Evolutionary conservation across 345 rosid genomes (phyloP), one percentile per base, ranked within the genome.

Genomic region (Camelina sativa): DNA sequence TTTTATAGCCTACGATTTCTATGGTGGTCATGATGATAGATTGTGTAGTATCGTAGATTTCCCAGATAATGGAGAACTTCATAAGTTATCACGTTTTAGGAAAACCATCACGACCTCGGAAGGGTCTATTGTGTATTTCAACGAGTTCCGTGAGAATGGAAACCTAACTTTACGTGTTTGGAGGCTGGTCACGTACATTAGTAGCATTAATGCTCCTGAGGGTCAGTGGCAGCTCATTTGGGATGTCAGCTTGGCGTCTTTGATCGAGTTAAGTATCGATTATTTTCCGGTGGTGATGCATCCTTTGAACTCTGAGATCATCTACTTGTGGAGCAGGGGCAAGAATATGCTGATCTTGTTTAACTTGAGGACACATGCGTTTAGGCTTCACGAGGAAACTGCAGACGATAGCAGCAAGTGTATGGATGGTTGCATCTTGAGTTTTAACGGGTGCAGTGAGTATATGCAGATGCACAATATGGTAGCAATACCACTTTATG

Each of bases 341-440:
- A 16, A 2, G 13, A 55, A 34, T 16, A 6, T 74, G 16, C 5
- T 73, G 19, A 6, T 73, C 17, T 64, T 55, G 47, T 55, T 30
- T 73, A 64, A 73, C 67, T 48, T 74, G 73, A 11, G 67, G 16
- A 48, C 78, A 3, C 67, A 53, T 4, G 46, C 25, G 62, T 67
- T 67, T 40, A 16, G 25, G 38, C 5, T 50, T 48, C 73, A 25
- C 30, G 59, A 59, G 40, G 78, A 75, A 41, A 6, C 35, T 0
- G 34, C 34, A 5, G 40, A 37, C 2, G 61, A 25, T 25, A 8
- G 25, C 30, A 28, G 4, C 5, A 40, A 75, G 52, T 75, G 62
- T 59, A 11, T 65, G 72, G 72, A 65, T 56, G 67, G 67, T 67
- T 75, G 73, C 4, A 2, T 60, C 23, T 37, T 75, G 60, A 75